Evolutionary conservation across 768 basidiomycete genomes (phyloP).

Genomic region (Xerocomellus amylosporus): DNA sequence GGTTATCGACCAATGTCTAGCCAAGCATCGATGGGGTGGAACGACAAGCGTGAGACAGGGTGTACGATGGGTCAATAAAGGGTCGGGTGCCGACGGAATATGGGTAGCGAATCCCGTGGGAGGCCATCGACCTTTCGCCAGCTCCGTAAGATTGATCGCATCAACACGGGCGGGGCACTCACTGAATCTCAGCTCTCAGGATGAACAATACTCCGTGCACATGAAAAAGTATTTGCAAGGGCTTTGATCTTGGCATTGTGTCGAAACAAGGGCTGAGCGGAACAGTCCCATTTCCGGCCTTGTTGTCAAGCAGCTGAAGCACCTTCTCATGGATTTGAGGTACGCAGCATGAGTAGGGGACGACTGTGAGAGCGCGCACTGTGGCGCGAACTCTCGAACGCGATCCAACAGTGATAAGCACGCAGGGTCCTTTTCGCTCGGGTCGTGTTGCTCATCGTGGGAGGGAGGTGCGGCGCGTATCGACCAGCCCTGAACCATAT

Average conservation of each 20-base stretch:
- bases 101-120: too few species aligned
- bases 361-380: slow-evolving; percentile 40
- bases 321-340: slow-evolving; percentile 56
- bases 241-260: too few species aligned
- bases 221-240: too few species aligned
- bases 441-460: too few species aligned
- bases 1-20: slow-evolving; percentile 10
- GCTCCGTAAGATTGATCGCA: too few species aligned
- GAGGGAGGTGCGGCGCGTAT: too few species aligned
- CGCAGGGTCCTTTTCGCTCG: slow-evolving; percentile 20
- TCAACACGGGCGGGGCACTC: too few species aligned
- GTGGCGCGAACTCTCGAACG: slow-evolving; percentile 46
- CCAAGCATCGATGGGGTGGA: slow-evolving; percentile 3
- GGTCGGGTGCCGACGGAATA: background rate
- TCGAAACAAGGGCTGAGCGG: too few species aligned
- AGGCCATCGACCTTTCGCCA: too few species aligned
- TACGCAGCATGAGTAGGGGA: slow-evolving; percentile 48
- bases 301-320: slow-evolving; percentile 51
- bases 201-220: too few species aligned
- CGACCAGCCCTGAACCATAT: slow-evolving; percentile 24
- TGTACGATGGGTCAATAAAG: background rate
- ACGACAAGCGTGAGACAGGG: background rate
- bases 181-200: too few species aligned
- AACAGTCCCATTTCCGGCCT: slow-evolving; percentile 25
- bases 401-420: slow-evolving; percentile 28